A percentile compares a stretch with the other conserved stretches of the same genome.
phyloP scores from a whole-genome alignment of 1,284 basidiomycete genomes.

The Trametes hirsuta region DNA sequence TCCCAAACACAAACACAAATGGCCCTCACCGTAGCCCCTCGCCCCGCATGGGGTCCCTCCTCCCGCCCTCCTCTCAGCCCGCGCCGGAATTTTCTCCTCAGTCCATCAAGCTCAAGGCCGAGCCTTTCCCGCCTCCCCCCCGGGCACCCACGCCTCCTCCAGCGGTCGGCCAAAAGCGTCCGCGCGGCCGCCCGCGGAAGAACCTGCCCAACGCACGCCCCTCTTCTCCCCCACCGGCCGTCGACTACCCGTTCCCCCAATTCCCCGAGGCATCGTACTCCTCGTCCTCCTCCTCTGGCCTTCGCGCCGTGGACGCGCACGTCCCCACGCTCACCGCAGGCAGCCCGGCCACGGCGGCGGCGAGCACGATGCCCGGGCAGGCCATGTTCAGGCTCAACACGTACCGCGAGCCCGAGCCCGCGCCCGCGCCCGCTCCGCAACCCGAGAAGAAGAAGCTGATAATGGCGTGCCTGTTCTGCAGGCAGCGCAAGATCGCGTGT shows the following conservation, averaged over 20 bases:
- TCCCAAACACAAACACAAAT: not conserved
- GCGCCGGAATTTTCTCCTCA: not conserved
- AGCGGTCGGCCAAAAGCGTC: slow-evolving; percentile 12
- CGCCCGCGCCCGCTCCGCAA: slow-evolving; percentile 14
- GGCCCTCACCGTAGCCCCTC: slow-evolving; percentile 6
- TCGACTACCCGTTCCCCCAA: slow-evolving; percentile 24
- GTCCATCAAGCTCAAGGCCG: not conserved
- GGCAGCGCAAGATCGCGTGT: slow-evolving; percentile 45
- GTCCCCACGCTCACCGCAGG: slow-evolving; percentile 12
- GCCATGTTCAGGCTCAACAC: slow-evolving; percentile 32
- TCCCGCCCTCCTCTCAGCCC: slow-evolving; percentile 1
- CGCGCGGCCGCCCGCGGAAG: slow-evolving; percentile 29
- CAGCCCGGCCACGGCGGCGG: not conserved
- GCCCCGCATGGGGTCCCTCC: slow-evolving; percentile 16
- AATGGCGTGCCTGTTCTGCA: slow-evolving; percentile 43
- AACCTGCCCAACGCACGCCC: slow-evolving; percentile 4
- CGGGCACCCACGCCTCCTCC: not conserved
- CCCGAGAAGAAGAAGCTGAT: slow-evolving; percentile 37
- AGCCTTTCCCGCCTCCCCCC: not conserved
- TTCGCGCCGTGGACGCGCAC: not conserved
- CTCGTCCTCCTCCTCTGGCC: not conserved
- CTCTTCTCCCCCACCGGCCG: slow-evolving; percentile 13
- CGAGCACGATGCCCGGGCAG: slow-evolving; percentile 30
- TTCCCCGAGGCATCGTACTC: slow-evolving; percentile 1
- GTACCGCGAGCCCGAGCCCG: not conserved